Base-by-base conservation (phyloP, 345 rosid species). In the Carallia brachiata region DNA sequence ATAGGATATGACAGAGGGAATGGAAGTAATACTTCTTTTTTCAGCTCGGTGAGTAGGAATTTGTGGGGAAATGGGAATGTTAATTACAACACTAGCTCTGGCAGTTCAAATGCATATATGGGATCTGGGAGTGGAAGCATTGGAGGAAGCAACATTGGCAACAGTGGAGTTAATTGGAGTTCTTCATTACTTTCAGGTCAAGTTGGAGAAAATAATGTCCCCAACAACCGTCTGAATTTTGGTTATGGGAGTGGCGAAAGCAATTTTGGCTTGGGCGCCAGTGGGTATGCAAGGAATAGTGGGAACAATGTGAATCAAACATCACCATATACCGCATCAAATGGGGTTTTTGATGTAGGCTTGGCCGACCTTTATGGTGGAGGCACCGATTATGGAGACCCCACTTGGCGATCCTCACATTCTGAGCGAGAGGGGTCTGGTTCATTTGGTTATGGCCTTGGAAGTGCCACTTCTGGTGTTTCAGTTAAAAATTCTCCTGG, bases 51-150 rank as follows among this genome's bases (percentile, higher is more conserved):
- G 48, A 79, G 85, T 17, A 78, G 88, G 68, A 89, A 89, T 60
- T 68, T 89, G 78, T 89, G 89, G 96, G 90, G 89, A 68, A 84
- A 79, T 74, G 92, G 92, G 48, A 87, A 76, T 5, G 83, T 83
- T 48, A 81, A 80, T 71, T 78, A 78, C 69, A 82, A 69, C 72
- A 67, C 84, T 53, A 83, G 65, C 78, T 66, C 84, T 70, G 52
- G 80, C 48, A 77, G 74, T 75, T 81, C 88, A 53, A 78, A 31
- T 78, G 77, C 85, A 62, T 82, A 79, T 70, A 37, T 77, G 64
- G 88, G 88, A 68, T 82, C 89, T 63, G 85, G 85, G 69, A 79
- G 72, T 76, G 87, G 81, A 61, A 71, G 63, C 70, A 52, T 79
- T 32, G 88, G 82, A 66, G 93, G 86, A 74, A 86, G 50, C 57